Evolutionary conservation across 352 stramenopile genomes (phyloP).

Genomic region (Albugo laibachii): DNA sequence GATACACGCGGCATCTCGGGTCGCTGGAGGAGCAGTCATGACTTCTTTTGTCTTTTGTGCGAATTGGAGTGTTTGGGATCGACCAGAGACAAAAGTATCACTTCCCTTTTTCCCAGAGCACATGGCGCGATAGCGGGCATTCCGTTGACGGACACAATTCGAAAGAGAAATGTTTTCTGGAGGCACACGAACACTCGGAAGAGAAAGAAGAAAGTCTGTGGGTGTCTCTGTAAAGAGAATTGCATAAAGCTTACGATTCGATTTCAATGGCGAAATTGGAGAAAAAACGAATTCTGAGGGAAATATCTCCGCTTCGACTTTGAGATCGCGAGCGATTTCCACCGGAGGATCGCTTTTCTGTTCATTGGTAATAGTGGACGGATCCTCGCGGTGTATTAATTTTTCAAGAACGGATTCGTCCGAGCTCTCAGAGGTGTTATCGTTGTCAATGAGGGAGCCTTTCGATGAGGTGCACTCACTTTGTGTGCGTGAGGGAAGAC

Average conservation of each 20-base stretch:
- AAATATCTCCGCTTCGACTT: no score
- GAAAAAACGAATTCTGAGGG: no score
- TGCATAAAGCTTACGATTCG: constrained; percentile 11
- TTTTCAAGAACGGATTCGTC: no score
- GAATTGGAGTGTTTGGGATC: constrained; percentile 47
- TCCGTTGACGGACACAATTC: constrained; percentile 17
- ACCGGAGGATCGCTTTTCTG: no score
- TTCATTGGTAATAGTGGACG: no score
- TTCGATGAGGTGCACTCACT: no score
- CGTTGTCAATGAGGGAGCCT: no score
- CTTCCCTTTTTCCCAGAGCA: constrained; percentile 57
- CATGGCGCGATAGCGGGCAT: constrained; percentile 37
- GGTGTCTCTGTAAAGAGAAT: constrained; percentile 34
- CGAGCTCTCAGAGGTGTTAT: no score
- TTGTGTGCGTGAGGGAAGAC: not conserved
- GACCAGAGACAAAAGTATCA: constrained; percentile 50
- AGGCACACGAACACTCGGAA: constrained; percentile 44
- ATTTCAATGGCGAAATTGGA: no score
- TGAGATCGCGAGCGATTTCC: no score
- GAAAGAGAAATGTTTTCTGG: constrained; percentile 27
- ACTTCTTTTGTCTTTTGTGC: constrained; percentile 68
- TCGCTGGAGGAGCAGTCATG: constrained; percentile 59
- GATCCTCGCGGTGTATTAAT: no score
- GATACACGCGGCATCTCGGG: constrained; percentile 38
- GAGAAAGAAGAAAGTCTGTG: constrained; percentile 38